These are phyloP conservation scores for Entophlyctis luteolus DNA, from an alignment of 192 early-diverging fungal species.

Conservation along the genomic window DNA sequence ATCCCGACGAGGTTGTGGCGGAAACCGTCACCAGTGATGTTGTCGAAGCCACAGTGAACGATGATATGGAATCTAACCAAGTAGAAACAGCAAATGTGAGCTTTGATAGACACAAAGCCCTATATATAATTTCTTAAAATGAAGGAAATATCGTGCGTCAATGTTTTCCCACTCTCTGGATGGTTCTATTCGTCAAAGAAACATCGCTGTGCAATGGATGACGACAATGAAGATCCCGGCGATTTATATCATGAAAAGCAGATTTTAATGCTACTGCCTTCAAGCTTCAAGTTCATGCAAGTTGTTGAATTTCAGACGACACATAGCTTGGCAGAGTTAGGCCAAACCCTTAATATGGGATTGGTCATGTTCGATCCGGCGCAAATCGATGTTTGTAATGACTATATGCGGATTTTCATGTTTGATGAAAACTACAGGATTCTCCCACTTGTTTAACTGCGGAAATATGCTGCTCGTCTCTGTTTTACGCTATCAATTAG, in stretches of 20 bases:
- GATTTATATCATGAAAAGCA: constrained; percentile 7
- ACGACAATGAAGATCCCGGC: not conserved
- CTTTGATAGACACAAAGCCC: no score
- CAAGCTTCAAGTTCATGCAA: constrained; percentile 20
- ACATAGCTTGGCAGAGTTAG: constrained; percentile 1
- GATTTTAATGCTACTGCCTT: constrained; percentile 10
- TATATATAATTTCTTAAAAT: not conserved
- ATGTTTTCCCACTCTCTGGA: not conserved
- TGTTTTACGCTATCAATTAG: constrained; percentile 21
- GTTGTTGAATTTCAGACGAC: not conserved
- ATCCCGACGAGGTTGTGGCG: not conserved
- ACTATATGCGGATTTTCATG: not conserved
- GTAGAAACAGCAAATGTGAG: not conserved
- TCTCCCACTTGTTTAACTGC: not conserved
- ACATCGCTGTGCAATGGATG: not conserved
- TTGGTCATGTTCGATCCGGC: constrained; percentile 14
- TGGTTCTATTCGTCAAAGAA: constrained; percentile 4
- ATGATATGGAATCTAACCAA: not conserved
- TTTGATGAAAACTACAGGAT: not conserved
- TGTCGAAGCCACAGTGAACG: constrained; percentile 15
- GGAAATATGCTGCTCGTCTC: constrained; percentile 14
- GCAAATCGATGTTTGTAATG: not conserved
- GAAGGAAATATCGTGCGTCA: not conserved
- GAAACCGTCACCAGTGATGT: constrained; percentile 11
- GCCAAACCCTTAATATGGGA: constrained; percentile 10